Conservation (phyloP, 345 rosid genomes). For the Citrus trifoliata region DNA sequence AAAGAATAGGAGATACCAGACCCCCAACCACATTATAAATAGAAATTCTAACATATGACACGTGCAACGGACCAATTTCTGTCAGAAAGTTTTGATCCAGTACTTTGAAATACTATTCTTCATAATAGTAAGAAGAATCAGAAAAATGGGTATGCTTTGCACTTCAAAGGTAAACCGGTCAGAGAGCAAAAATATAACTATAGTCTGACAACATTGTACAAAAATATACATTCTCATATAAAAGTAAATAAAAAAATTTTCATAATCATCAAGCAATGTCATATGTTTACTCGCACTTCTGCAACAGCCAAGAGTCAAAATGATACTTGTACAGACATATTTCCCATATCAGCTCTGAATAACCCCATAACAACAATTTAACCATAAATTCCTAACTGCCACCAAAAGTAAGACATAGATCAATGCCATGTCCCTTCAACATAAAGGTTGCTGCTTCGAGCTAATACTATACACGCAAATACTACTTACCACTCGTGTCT, state of each 20-base stretch:
- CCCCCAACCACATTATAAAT: background rate
- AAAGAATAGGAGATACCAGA: background rate
- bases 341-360: background rate
- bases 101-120: background rate
- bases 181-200: background rate
- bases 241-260: background rate
- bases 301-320: background rate
- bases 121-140: background rate
- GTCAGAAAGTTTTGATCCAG: background rate
- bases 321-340: background rate
- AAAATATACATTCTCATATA: background rate
- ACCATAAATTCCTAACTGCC: background rate
- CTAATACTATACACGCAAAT: background rate
- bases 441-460: background rate
- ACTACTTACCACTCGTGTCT: background rate
- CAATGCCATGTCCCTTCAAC: background rate
- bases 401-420: background rate
- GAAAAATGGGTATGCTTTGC: background rate
- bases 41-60: background rate
- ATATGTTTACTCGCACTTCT: background rate
- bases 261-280: background rate
- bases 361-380: background rate
- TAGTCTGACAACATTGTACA: background rate
- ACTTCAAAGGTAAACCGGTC: background rate
- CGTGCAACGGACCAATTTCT: background rate